Base-by-base conservation (phyloP, 2,329 filamentous ascomycete species). In the Coleophoma eucalyptorum region DNA sequence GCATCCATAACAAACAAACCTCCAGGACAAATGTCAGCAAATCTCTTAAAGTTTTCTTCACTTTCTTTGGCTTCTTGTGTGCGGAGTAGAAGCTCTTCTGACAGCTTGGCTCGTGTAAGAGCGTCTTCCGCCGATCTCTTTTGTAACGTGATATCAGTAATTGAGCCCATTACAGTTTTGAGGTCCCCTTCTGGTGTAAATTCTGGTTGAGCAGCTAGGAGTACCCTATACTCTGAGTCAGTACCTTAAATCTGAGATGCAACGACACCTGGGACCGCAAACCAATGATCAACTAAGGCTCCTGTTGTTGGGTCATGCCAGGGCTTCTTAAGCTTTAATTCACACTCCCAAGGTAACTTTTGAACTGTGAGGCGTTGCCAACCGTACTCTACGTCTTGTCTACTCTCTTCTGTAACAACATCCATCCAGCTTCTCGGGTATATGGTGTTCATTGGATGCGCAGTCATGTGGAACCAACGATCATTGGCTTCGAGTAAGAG, bases 101-200 rank as follows among this genome's bases (percentile, higher is more conserved):
- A 89, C 3, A 93, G 78, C 60, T 89, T 84, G 57, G 89, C 86
- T 2, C 86, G 83, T 64, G 91, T 86, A 2, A 91, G 80, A 0
- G 89, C 90, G 64, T 93, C 89, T 60, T 90, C 83, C 65, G 93
- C 89, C 2, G 89, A 89, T 74, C 84, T 84, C 64, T 95, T 95
- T 65, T 93, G 89, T 46, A 86, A 80, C 16, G 86, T 90, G 55
- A 95, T 95, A 61, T 95, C 89, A 0, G 89, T 92, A 46, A 94
- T 84, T 59, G 83, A 88, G 49, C 87, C 88, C 60, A 91, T 90
- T 4, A 90, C 84, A 53, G 83, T 82, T 68, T 88, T 89, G 50
- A 90, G 74, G 33, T 72, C 72, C 4, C 86, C 86, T 32, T 80
- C 72, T 1, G 74, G 69, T 49, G 83, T 76, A 60, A 80, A 85